A percentile compares a stretch with the other conserved stretches of the same genome.
These are phyloP conservation scores for Cladophialophora yegresii DNA, from an alignment of 2,329 filamentous ascomycete genomes.

Conservation along the genomic window DNA sequence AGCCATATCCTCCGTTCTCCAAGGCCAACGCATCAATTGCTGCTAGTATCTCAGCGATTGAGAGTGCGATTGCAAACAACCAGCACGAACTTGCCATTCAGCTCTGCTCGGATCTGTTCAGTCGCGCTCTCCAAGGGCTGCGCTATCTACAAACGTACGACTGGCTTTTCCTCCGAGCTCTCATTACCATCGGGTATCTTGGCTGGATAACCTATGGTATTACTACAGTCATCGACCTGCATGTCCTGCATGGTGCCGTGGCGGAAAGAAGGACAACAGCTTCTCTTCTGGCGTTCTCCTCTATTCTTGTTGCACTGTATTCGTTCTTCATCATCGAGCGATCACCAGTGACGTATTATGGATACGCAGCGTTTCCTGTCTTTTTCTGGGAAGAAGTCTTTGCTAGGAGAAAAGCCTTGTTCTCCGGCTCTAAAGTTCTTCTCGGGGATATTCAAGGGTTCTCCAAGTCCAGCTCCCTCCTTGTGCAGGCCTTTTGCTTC, in stretches of 20 bases:
- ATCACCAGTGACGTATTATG: slow-evolving; percentile 82
- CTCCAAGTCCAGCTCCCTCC: slow-evolving; percentile 59
- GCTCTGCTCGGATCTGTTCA: slow-evolving; percentile 74
- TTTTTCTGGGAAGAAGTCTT: slow-evolving; percentile 97
- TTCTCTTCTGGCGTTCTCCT: slow-evolving; percentile 69
- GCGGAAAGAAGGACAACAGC: slow-evolving; percentile 63
- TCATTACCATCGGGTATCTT: slow-evolving; percentile 87
- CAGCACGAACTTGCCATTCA: slow-evolving; percentile 76
- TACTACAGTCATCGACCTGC: slow-evolving; percentile 82
- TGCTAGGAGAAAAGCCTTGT: slow-evolving; percentile 70
- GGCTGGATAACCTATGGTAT: slow-evolving; percentile 94
- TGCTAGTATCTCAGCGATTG: slow-evolving; percentile 68
- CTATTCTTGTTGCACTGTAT: slow-evolving; percentile 72
- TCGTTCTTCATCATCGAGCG: slow-evolving; percentile 76
- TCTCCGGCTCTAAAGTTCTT: slow-evolving; percentile 66
- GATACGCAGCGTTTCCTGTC: slow-evolving; percentile 87
- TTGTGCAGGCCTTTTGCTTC: slow-evolving; percentile 66
- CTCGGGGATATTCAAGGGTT: slow-evolving; percentile 68
- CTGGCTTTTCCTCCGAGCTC: slow-evolving; percentile 88
- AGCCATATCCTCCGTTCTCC: slow-evolving; percentile 71
- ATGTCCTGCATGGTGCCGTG: slow-evolving; percentile 74
- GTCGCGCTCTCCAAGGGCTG: slow-evolving; percentile 75
- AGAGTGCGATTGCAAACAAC: slow-evolving; percentile 64
- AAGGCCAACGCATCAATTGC: slow-evolving; percentile 64
- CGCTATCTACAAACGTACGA: slow-evolving; percentile 97